These are phyloP conservation scores for Mayamaea pseudoterrestris DNA, from an alignment of 108 stramenopile species.

Conservation along the genomic window DNA sequence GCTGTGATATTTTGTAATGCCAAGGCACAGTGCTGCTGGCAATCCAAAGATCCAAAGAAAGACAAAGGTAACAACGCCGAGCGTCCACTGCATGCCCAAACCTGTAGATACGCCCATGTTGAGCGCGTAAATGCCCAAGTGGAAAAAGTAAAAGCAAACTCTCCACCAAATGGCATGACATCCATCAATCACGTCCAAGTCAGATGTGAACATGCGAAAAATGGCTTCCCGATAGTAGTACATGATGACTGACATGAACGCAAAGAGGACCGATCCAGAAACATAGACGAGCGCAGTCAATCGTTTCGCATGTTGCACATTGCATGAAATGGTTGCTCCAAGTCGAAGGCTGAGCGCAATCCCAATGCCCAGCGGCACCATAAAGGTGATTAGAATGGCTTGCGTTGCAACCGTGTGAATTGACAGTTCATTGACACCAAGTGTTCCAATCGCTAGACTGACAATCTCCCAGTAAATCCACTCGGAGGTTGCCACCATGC, in stretches of 20 bases:
- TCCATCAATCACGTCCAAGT: slow-evolving; percentile 14
- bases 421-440: slow-evolving; percentile 29
- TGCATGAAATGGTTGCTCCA: slow-evolving; percentile 14
- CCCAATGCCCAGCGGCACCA: slow-evolving; percentile 26
- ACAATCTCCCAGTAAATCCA: slow-evolving; percentile 37
- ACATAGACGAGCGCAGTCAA: slow-evolving; percentile 3
- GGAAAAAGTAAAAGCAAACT: slow-evolving; percentile 14
- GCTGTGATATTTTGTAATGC: slow-evolving; percentile 15
- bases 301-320: slow-evolving; percentile 13
- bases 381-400: slow-evolving; percentile 16
- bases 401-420: slow-evolving; percentile 33
- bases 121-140: slow-evolving; percentile 13
- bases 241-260: slow-evolving; percentile 5
- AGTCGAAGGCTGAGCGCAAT: slow-evolving; percentile 29
- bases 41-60: slow-evolving; percentile 24
- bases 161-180: slow-evolving; percentile 22
- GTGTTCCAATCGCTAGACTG: slow-evolving; percentile 20
- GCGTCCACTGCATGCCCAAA: slow-evolving; percentile 36
- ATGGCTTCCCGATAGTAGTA: slow-evolving; percentile 11
- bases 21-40: slow-evolving; percentile 17
- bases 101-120: slow-evolving; percentile 21
- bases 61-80: slow-evolving; percentile 16
- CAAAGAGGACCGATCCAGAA: slow-evolving; percentile 3
- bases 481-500: slow-evolving; percentile 23
- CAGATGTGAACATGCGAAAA: slow-evolving; percentile 19